Evolutionary conservation across 495 filamentous ascomycete genomes (phyloP), one percentile per base, ranked within the genome.

Genomic region (Talaromyces proteolyticus): DNA sequence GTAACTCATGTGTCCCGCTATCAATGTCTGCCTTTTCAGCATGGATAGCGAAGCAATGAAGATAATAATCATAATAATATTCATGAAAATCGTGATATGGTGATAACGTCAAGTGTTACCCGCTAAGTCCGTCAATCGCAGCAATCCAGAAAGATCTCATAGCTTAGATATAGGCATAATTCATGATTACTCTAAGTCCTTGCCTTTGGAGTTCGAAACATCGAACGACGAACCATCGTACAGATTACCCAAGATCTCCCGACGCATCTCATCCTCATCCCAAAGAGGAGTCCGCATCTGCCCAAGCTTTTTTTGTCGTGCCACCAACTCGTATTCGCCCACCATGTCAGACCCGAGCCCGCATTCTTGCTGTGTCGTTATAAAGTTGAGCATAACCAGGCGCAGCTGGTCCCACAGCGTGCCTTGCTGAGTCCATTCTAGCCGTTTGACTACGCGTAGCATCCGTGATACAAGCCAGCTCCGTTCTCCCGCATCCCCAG

Each of bases 381-480:
- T 26, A 34, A 63, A 61, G 19, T 57, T 52, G 10, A 60, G 57
- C 7, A 63, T 42, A 2, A 59, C 47, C 20, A 51, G 43, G 4
- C 60, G 60, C n/a, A 63, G 40, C 10, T 53, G 47, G 47, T 63
- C 56, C 60, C 60, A 63, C 16, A 57, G 57, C 7, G 54, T 50
- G n/a, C 60, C 60, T 14, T 58, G 45, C 29, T 45, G 57, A 48
- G 58, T 60, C 60, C 60, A 63, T 52, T 63, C 60, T 17, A 63
- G 52, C 7, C 53, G 60, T 40, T 63, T 63, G 42, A 55, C 53
- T 20, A 60, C 51, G 7, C 60, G 57, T 12, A 63, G 49, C 60
- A 63, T 63, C 8, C 60, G 60, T 1, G 60, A 63, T 3, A 63
- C 60, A 14, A 58, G 47, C 60, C 60, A 63, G 48, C 60, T 61